These are phyloP conservation scores for Chlorokybus atmophyticus DNA, from an alignment of 139 green algal species.

Conservation along the genomic window DNA sequence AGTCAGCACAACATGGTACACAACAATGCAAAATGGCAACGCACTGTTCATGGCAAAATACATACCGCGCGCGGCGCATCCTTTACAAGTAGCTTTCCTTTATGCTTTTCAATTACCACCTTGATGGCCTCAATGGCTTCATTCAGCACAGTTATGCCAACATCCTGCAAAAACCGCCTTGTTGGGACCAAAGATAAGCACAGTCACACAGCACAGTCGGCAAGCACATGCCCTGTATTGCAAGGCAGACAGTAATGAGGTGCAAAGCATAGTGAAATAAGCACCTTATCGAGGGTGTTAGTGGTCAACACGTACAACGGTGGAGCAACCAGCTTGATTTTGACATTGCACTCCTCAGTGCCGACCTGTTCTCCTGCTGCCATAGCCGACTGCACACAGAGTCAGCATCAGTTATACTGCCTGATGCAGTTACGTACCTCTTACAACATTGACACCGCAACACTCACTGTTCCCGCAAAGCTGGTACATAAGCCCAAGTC, in stretches of 20 bases:
- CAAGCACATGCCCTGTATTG: too few species aligned
- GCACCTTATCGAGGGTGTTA: slow-evolving; percentile 79
- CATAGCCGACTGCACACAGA: slow-evolving; percentile 62
- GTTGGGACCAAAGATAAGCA: too few species aligned
- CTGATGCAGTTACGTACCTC: too few species aligned
- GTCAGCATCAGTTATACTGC: too few species aligned
- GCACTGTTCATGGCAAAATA: neutral
- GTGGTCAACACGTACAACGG: slow-evolving; percentile 97
- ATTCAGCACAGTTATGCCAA: slow-evolving; percentile 51
- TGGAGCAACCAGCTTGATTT: slow-evolving; percentile 94
- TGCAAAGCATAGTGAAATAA: neutral
- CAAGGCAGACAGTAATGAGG: slow-evolving; percentile 3
- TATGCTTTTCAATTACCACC: slow-evolving; percentile 54
- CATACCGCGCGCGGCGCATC: slow-evolving; percentile 63
- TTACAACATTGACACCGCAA: too few species aligned
- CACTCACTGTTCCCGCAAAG: too few species aligned
- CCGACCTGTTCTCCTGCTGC: slow-evolving; percentile 41
- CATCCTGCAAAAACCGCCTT: slow-evolving; percentile 18
- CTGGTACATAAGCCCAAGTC: too few species aligned
- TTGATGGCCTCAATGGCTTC: slow-evolving; percentile 56
- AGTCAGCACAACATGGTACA: neutral
- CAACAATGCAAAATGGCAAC: slow-evolving; percentile 1
- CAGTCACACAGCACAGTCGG: neutral
- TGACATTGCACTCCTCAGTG: slow-evolving; percentile 73
- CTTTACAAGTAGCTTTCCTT: slow-evolving; percentile 85